Conservation (phyloP, 2,329 filamentous ascomycete genomes). For the Fusarium sp. region DNA sequence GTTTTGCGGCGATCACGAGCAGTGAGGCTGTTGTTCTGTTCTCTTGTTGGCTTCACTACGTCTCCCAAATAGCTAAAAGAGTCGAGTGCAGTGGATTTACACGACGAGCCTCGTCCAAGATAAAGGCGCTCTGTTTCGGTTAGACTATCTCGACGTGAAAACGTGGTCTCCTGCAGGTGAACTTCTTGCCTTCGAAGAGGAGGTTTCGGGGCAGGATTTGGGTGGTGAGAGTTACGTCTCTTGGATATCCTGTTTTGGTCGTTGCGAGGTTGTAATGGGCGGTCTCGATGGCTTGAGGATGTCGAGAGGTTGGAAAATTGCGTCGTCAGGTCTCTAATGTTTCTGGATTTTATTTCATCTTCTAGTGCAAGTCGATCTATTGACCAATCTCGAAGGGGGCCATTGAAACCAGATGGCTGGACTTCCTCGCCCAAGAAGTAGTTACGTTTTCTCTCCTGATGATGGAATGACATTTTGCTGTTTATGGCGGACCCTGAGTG, state of each 20-base stretch:
- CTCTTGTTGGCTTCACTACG: not conserved
- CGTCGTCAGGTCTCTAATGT: too few relatives aligned
- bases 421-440: not conserved
- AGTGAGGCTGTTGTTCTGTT: not conserved
- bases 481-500: not conserved
- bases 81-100: not conserved
- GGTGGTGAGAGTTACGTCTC: not conserved
- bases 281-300: too few relatives aligned
- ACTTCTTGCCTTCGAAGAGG: not conserved
- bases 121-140: not conserved
- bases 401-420: not conserved
- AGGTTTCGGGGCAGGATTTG: not conserved
- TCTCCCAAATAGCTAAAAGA: too few relatives aligned
- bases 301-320: not conserved
- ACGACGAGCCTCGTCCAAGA: not conserved
- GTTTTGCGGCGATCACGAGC: too few relatives aligned
- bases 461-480: not conserved
- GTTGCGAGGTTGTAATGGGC: fast-evolving
- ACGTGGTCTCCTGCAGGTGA: too few relatives aligned
- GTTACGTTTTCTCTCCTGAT: fast-evolving
- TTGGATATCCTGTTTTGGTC: not conserved
- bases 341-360: too few relatives aligned
- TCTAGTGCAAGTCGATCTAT: not conserved
- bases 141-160: not conserved
- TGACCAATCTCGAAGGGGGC: not conserved